Evolutionary conservation across 139 green algal genomes (phyloP).

Genomic region (Closterium sp.): DNA sequence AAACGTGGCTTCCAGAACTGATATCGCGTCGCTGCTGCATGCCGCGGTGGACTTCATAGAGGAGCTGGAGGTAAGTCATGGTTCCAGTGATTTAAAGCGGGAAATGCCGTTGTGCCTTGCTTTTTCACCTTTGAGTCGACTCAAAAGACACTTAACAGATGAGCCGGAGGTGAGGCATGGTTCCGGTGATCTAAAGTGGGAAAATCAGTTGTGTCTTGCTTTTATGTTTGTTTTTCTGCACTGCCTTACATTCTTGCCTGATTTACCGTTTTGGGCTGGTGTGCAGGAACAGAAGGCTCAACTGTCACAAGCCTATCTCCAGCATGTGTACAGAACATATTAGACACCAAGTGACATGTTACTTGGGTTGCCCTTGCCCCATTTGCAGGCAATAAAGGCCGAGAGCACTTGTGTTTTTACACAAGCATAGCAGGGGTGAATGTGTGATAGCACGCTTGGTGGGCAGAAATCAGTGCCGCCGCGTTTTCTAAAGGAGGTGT

Average conservation of each 20-base stretch:
- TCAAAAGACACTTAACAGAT: neutral
- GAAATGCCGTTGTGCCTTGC: neutral
- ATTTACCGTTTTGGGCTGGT: neutral
- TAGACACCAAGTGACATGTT: neutral
- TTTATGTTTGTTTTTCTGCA: neutral
- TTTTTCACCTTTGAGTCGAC: too few species aligned
- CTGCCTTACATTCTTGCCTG: neutral
- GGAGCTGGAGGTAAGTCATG: neutral
- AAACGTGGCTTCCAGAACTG: neutral
- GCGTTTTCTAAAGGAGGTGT: too few species aligned
- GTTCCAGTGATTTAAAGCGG: too few species aligned
- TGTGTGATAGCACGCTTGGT: too few species aligned
- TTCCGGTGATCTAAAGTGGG: too few species aligned
- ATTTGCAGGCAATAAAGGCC: neutral
- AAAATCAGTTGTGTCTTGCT: neutral
- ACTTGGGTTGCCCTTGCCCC: neutral
- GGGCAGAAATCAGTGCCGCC: too few species aligned
- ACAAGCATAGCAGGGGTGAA: too few species aligned
- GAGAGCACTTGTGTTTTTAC: too few species aligned
- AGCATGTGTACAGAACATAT: neutral
- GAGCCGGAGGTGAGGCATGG: neutral
- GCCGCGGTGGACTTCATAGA: neutral
- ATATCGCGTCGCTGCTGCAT: neutral
- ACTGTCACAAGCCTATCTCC: neutral
- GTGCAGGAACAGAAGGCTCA: neutral